Base-by-base conservation (phyloP, 1,139 yeast species). In the Sugiyamaella neomexicana region DNA sequence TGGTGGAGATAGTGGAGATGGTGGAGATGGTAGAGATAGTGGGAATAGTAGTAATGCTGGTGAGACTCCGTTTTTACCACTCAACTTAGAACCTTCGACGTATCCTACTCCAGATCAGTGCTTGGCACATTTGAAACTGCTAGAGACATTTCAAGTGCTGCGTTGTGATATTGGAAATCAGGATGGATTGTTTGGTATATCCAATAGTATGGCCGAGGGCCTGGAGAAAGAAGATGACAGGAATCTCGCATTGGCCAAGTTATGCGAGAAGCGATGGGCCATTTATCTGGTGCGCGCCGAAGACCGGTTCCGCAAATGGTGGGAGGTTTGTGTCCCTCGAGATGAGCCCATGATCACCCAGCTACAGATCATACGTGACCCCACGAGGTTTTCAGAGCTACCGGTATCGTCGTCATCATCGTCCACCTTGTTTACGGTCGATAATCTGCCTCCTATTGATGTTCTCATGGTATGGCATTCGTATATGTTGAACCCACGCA, bases 381-480 rank as follows among this genome's bases (percentile, higher is more conserved):
- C 42, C 13, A 10, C 2, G 15, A 15, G 2, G 25, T 41, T 16
- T 32, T 32, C 15, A 2, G 5, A 34, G 8, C 12, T 45, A 4
- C 16, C 40, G 2, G 4, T 32, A 8, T 5, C 25, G n/a, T n/a
- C n/a, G n/a, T n/a, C n/a, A n/a, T n/a, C n/a, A n/a, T n/a, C 9
- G 38, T 15, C 50, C 15, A 9, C 43, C 36, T n/a, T 44, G 44
- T 36, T 50, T 31, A 16, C 34, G 57, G 13, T 49, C 53, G 27
- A 52, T 40, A 17, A 39, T 59, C 50, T 72, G 31, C 76, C 77
- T 1, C 76, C 76, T 1, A 58, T 74, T 43, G 78, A 75, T 56
- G 70, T 75, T 4, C 52, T 75, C 8, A 66, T 75, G 72, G 74
- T 75, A 1, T 75, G 79, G 79, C 78, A 75, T 59, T 58, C 74